Evolutionary conservation across 108 stramenopile genomes (phyloP), one percentile per base, ranked within the genome.

Genomic region (Cyclotella cryptica): DNA sequence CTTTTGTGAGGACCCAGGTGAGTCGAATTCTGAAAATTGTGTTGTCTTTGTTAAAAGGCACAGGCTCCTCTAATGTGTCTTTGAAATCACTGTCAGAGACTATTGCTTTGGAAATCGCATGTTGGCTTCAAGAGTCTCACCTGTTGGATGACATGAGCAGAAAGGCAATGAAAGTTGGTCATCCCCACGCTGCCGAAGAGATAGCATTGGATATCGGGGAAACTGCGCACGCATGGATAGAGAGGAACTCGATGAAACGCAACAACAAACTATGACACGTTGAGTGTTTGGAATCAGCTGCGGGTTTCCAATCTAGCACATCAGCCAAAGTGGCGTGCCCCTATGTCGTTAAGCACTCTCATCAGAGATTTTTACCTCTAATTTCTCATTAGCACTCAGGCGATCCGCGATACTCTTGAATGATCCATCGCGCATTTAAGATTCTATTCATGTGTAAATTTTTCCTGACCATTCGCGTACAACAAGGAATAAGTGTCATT

Each of bases 111-210:
- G 74, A 83, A 54, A 79, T 90, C 24, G 77, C 85, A 17, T 68
- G 71, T 17, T 95, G 92, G 94, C 74, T 92, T n/a, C 83, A 84
- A 57, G 84, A 95, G 53, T 62, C 79, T 40, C 73, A 84, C 11
- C 47, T 85, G 17, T 26, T 92, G 1, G 71, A 69, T 52, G 68
- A 61, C 14, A 88, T 95, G 89, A 90, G 89, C 55, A 46, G 70
- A 26, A 85, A 80, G 8, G 90, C 91, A 12, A 77, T 72, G 68
- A 55, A 47, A 64, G 89, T 80, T 0, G 92, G 94, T 8, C 81
- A 88, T 61, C 94, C 94, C 12, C 79, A 91, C 79, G 94, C 94
- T 9, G 94, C 94, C 0, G 77, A 87, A 58, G 90, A 95, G 44
- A 95, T 95, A 68, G 94, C 87, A 9, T 18, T 76, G 22, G 88